Conservation (phyloP, 2,329 filamentous ascomycete genomes). For the Ambrosiella beaveri region DNA sequence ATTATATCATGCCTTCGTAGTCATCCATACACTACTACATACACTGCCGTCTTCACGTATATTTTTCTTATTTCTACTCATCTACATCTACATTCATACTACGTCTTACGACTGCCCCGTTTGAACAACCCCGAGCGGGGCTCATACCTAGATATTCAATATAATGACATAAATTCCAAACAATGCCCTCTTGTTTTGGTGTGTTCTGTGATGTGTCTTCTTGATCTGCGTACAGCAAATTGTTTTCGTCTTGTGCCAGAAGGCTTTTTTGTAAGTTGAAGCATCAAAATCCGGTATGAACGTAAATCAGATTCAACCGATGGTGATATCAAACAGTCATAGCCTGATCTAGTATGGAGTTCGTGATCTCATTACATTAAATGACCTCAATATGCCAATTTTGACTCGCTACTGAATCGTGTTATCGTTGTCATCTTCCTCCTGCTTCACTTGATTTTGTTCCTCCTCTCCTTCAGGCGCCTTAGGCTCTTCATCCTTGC, state of each 20-base stretch:
- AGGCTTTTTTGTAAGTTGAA: no score
- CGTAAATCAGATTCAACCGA: neutral
- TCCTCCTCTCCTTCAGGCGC: conserved; percentile 11
- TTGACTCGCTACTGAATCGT: conserved; percentile 5
- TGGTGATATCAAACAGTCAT: no score
- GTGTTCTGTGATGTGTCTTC: no score
- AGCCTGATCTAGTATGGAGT: no score
- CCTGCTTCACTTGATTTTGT: conserved; percentile 9
- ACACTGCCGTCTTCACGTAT: neutral
- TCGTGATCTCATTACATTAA: neutral
- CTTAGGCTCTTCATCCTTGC: conserved; percentile 32
- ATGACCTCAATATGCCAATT: neutral
- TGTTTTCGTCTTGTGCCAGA: no score
- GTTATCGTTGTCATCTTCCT: conserved; percentile 13
- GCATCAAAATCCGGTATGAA: neutral
- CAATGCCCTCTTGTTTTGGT: no score
- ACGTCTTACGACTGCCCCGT: neutral
- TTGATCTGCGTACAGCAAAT: no score
- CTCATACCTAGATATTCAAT: neutral
- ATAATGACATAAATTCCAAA: no score
- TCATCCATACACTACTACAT: no score
- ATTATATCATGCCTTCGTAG: neutral
- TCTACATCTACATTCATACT: neutral
- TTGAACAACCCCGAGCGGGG: neutral
- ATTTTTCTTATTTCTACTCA: neutral